A percentile compares a stretch with the other conserved stretches of the same genome.
Conservation (phyloP, 1,284 basidiomycete genomes). For the Leccinum griseonigrum region DNA sequence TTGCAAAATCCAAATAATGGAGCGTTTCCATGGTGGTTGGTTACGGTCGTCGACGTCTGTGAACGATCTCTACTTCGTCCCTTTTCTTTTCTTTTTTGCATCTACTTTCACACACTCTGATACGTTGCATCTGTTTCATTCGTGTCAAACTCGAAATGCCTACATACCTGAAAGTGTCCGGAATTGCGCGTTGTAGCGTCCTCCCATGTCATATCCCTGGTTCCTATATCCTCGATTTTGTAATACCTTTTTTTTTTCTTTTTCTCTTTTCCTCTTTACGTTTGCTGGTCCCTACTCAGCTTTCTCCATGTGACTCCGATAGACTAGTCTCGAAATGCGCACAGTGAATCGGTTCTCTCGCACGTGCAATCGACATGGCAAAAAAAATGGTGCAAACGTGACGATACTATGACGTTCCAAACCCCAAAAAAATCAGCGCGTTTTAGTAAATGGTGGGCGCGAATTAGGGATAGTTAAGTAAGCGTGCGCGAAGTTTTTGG, state of each 20-base stretch:
- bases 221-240: constrained; percentile 30
- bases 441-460: too few species aligned
- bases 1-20: constrained; percentile 63
- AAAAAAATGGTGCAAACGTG: not conserved
- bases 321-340: constrained; percentile 27
- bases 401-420: too few species aligned
- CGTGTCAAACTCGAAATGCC: constrained; percentile 13
- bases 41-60: not conserved
- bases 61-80: constrained; percentile 13
- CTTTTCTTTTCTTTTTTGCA: constrained; percentile 9
- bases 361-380: constrained; percentile 8
- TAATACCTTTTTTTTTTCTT: constrained; percentile 27
- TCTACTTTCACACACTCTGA: constrained; percentile 18
- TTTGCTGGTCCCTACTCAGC: constrained; percentile 17
- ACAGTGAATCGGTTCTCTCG: constrained; percentile 7
- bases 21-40: not conserved
- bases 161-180: constrained; percentile 12
- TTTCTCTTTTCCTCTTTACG: not conserved
- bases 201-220: constrained; percentile 10
- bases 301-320: constrained; percentile 19
- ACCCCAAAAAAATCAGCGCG: too few species aligned
- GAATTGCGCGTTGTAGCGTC: constrained; percentile 17
- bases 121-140: constrained; percentile 22
- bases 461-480: too few species aligned
- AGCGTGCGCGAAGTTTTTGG: too few species aligned